Evolutionary conservation across 805 yeast genomes (phyloP).

Genomic region (Komagataella pseudopastoris): DNA sequence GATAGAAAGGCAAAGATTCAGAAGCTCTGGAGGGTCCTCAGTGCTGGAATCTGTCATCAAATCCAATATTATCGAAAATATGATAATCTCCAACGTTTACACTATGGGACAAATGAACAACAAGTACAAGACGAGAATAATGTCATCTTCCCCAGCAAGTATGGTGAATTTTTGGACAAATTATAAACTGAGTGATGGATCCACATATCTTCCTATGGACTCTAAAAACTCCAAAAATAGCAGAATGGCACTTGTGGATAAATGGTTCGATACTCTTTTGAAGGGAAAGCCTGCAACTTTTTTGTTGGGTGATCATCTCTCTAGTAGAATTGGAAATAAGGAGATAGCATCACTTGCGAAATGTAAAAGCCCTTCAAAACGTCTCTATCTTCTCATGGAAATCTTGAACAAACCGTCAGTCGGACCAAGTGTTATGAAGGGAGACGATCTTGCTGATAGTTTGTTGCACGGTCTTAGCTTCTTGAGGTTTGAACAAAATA

Average conservation of each 20-base stretch:
- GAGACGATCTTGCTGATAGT: slow-evolving; percentile 56
- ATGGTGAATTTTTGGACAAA: slow-evolving; percentile 19
- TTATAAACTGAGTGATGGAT: slow-evolving; percentile 1
- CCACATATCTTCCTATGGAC: slow-evolving; percentile 1
- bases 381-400: slow-evolving; percentile 13
- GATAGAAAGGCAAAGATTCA: slow-evolving; percentile 43
- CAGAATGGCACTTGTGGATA: slow-evolving; percentile 12
- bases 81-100: slow-evolving; percentile 18
- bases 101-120: slow-evolving; percentile 5
- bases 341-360: background rate
- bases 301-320: background rate
- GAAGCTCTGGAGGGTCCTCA: slow-evolving; percentile 30
- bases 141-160: slow-evolving; percentile 12
- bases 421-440: slow-evolving; percentile 18
- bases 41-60: slow-evolving; percentile 38
- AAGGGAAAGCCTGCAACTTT: background rate
- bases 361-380: slow-evolving; percentile 8
- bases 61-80: slow-evolving; percentile 40
- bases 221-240: slow-evolving; percentile 10
- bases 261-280: slow-evolving; percentile 11
- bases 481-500: slow-evolving; percentile 27
- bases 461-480: slow-evolving; percentile 47
- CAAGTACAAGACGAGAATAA: slow-evolving; percentile 4
- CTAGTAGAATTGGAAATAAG: background rate
- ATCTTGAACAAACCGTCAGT: slow-evolving; percentile 9